Evolutionary conservation across 2,329 filamentous ascomycete species (phyloP).

Genomic region (Fonsecaea nubica): DNA sequence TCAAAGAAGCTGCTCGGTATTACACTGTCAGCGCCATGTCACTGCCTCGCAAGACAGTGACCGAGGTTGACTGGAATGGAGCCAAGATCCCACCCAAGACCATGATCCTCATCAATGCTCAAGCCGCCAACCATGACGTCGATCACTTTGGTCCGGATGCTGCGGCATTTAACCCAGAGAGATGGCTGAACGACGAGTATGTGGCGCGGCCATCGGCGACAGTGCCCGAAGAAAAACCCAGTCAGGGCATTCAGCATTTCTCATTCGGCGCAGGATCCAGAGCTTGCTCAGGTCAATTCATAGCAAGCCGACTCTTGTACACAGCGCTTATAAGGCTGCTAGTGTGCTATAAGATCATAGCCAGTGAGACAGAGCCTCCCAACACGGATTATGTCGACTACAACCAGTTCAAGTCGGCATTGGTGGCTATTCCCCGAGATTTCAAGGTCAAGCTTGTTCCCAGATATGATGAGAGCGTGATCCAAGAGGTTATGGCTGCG

Average conservation of each 20-base stretch:
- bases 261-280: slow-evolving; percentile 65
- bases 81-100: slow-evolving; percentile 72
- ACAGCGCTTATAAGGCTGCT: slow-evolving; percentile 61
- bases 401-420: slow-evolving; percentile 64
- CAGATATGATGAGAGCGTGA: slow-evolving; percentile 48
- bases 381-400: slow-evolving; percentile 69
- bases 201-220: slow-evolving; percentile 41
- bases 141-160: slow-evolving; percentile 65
- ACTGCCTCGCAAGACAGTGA: slow-evolving; percentile 70
- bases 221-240: slow-evolving; percentile 53
- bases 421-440: slow-evolving; percentile 65
- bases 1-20: slow-evolving; percentile 75
- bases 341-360: slow-evolving; percentile 60
- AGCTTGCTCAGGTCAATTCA: slow-evolving; percentile 64
- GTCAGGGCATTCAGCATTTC: slow-evolving; percentile 59
- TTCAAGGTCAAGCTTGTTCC: slow-evolving; percentile 65
- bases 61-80: slow-evolving; percentile 70
- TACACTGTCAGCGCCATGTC: slow-evolving; percentile 78
- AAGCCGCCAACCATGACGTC: slow-evolving; percentile 72
- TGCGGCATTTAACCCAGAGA: slow-evolving; percentile 66
- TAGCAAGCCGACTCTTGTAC: slow-evolving; percentile 64
- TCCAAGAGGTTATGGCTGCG: slow-evolving; percentile 32
- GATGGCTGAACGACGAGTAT: slow-evolving; percentile 62
- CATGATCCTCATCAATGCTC: slow-evolving; percentile 77
- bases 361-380: slow-evolving; percentile 58